Evolutionary conservation across 441 rosid genomes (phyloP).

Genomic region (Pelargonium exstipulatum): DNA sequence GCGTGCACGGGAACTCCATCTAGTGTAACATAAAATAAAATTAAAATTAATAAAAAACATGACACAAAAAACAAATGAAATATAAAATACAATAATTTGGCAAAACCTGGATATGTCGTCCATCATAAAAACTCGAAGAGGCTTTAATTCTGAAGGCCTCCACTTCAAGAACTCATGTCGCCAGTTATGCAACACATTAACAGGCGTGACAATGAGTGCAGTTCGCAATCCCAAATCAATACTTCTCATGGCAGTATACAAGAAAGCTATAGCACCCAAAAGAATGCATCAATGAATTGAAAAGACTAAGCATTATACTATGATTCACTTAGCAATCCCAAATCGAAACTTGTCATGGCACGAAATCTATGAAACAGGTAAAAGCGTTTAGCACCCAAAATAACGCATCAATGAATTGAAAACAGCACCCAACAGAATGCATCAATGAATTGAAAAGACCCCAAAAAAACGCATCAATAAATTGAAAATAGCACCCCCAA

Average conservation of each 20-base stretch:
- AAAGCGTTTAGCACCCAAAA: too few relatives aligned
- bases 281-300: too few relatives aligned
- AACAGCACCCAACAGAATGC: not conserved
- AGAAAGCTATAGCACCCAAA: constrained; percentile 53
- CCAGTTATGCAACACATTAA: constrained; percentile 99
- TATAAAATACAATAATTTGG: constrained; percentile 5
- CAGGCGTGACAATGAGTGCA: constrained; percentile 93
- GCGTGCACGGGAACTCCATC: too few relatives aligned
- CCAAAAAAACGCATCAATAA: too few relatives aligned
- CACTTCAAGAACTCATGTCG: constrained; percentile 90
- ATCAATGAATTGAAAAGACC: constrained; percentile 12
- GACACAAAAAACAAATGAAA: not conserved
- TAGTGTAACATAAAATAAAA: not conserved
- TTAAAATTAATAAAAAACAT: not conserved
- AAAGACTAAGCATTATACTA: too few relatives aligned
- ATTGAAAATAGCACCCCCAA: not conserved
- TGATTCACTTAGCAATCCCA: too few relatives aligned
- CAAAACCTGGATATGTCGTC: constrained; percentile 90
- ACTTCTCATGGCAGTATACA: constrained; percentile 91
- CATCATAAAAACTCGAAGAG: constrained; percentile 85
- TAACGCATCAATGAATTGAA: too few relatives aligned
- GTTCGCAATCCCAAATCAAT: constrained; percentile 89
- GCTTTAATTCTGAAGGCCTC: constrained; percentile 89
- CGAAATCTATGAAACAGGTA: too few relatives aligned
- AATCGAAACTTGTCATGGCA: too few relatives aligned